Percentiles rank a stretch among this genome's conserved stretches.
These are phyloP conservation scores for Golovinomyces cichoracearum DNA, from an alignment of 2,329 filamentous ascomycete species.

Conservation along the genomic window DNA sequence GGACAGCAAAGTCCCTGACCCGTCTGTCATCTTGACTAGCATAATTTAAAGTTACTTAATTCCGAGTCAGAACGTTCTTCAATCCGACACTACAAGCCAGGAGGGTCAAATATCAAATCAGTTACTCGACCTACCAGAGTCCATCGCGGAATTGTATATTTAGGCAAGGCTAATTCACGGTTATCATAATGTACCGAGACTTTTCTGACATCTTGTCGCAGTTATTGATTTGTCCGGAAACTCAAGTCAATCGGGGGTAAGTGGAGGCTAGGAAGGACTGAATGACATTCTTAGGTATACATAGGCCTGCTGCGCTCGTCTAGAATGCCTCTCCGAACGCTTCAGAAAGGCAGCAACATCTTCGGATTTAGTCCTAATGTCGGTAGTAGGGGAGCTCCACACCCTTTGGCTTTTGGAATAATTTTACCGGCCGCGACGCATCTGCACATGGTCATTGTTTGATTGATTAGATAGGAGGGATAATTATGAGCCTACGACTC, in stretches of 20 bases:
- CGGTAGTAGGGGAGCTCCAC: background rate
- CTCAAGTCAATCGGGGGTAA: background rate
- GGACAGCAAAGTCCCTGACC: background rate
- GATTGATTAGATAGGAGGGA: background rate
- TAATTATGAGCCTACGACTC: background rate
- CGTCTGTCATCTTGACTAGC: too few relatives aligned
- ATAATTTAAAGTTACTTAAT: background rate
- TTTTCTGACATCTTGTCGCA: background rate
- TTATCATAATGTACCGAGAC: background rate
- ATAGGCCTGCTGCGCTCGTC: background rate
- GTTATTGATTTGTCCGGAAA: background rate
- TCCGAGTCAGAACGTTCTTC: too few relatives aligned
- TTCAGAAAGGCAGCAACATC: constrained; percentile 1
- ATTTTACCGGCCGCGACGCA: background rate
- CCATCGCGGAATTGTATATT: background rate
- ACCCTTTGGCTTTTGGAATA: background rate
- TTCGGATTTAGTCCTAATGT: constrained; percentile 1
- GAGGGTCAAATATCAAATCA: background rate
- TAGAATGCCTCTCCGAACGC: background rate
- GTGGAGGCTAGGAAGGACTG: background rate
- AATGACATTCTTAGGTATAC: background rate
- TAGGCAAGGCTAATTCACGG: background rate
- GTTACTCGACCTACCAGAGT: background rate
- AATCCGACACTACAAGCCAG: background rate
- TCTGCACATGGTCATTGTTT: background rate